These are phyloP conservation scores for Rhizopus stolonifer DNA, from an alignment of 371 early-diverging fungal genomes.

Conservation along the genomic window DNA sequence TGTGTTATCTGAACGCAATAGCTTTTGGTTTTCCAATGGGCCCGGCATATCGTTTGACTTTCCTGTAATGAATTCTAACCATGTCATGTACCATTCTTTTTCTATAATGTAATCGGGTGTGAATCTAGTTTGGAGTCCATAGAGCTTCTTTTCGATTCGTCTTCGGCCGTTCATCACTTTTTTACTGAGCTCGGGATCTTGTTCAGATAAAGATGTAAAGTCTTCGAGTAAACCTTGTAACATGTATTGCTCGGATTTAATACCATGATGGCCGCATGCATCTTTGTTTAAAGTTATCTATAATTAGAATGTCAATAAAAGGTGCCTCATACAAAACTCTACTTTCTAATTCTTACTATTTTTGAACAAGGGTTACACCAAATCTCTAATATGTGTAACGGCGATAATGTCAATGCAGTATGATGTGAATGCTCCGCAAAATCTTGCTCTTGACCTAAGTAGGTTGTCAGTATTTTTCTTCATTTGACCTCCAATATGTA, in stretches of 20 bases:
- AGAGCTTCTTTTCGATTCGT: conserved; percentile 8
- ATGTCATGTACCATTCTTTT: conserved; percentile 12
- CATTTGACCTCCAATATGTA: too few species aligned
- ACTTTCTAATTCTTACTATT: too few species aligned
- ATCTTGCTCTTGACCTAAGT: not conserved
- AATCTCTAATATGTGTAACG: not conserved
- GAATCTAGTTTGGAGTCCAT: not conserved
- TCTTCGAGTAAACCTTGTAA: not conserved
- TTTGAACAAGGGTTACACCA: not conserved
- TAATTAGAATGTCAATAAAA: not conserved
- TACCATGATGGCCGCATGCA: not conserved
- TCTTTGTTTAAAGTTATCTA: not conserved
- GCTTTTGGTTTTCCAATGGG: not conserved
- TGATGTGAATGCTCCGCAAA: not conserved
- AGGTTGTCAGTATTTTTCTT: too few species aligned
- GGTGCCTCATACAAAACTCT: too few species aligned
- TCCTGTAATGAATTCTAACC: conserved; percentile 19
- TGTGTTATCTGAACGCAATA: conserved; percentile 1
- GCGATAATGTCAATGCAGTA: not conserved
- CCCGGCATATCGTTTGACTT: not conserved
- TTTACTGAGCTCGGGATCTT: not conserved
- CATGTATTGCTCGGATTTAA: not conserved
- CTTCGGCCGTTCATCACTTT: not conserved
- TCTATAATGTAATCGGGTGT: conserved; percentile 8
- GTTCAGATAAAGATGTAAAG: not conserved